A percentile compares a stretch with the other conserved stretches of the same genome.
Evolutionary conservation across 192 early-diverging fungal species (phyloP).

Genomic region (Gigaspora rosea): DNA sequence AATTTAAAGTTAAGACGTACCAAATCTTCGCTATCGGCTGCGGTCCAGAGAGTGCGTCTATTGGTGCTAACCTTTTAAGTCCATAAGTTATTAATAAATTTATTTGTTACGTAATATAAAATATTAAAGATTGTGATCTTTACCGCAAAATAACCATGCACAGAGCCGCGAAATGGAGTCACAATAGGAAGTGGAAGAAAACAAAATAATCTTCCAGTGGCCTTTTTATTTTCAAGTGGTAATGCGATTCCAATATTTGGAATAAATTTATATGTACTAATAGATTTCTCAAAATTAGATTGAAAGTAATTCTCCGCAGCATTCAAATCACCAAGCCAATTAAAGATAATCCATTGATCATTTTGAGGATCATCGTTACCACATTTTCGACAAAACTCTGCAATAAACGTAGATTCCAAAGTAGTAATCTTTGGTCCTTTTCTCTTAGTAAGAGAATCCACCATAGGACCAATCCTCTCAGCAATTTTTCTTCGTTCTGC

Average conservation of each 20-base stretch:
- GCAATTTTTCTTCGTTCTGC: constrained; percentile 8
- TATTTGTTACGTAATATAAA: too few species aligned
- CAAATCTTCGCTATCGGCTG: neutral
- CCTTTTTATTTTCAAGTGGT: neutral
- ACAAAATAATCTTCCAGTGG: constrained; percentile 38
- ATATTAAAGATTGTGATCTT: neutral
- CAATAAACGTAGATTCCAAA: constrained; percentile 18
- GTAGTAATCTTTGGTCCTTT: neutral
- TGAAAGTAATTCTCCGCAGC: constrained; percentile 15
- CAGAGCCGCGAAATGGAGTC: constrained; percentile 38
- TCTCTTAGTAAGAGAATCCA: neutral
- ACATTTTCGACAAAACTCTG: neutral
- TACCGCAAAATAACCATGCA: constrained; percentile 47
- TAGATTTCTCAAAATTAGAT: neutral
- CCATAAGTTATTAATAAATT: too few species aligned
- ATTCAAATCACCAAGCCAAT: constrained; percentile 28
- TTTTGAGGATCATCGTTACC: too few species aligned
- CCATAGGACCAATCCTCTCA: constrained; percentile 2
- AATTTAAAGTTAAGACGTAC: neutral
- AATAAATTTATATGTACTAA: constrained; percentile 35
- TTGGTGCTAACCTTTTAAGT: constrained; percentile 4
- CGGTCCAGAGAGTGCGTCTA: neutral
- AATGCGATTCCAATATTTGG: constrained; percentile 46
- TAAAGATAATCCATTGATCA: constrained; percentile 32
- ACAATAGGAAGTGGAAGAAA: constrained; percentile 42